A percentile compares a stretch with the other conserved stretches of the same genome.
Evolutionary conservation across 352 stramenopile species (phyloP).

Genomic region (Pythium phragmitis): DNA sequence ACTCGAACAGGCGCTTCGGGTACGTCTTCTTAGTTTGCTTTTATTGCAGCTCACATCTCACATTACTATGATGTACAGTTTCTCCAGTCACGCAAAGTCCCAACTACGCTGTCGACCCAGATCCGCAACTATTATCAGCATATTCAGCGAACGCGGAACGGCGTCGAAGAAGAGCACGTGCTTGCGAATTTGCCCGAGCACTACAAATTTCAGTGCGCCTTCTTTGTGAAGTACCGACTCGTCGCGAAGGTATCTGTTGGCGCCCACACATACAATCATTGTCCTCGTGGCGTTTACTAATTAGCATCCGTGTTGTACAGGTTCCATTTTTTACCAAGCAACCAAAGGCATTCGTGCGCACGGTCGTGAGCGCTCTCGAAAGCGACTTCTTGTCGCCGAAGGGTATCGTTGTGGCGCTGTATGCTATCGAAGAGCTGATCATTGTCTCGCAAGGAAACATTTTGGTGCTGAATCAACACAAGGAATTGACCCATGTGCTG

Average conservation of each 20-base stretch:
- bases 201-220: conserved; percentile 25
- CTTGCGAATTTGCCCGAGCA: conserved; percentile 23
- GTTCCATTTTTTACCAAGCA: conserved; percentile 31
- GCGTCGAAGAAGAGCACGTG: conserved; percentile 29
- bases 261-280: no score
- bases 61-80: conserved; percentile 35
- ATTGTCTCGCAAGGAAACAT: conserved; percentile 28
- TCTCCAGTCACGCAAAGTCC: conserved; percentile 38
- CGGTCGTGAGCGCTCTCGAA: conserved; percentile 23
- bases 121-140: conserved; percentile 70
- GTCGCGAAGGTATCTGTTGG: conserved; percentile 18
- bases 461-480: conserved; percentile 19
- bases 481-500: conserved; percentile 4
- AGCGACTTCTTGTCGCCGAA: conserved; percentile 30
- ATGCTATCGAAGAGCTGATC: conserved; percentile 24
- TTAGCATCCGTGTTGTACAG: not conserved
- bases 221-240: conserved; percentile 30
- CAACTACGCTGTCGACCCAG: conserved; percentile 29
- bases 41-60: no score
- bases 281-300: not conserved
- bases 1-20: conserved; percentile 45
- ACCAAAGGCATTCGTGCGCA: conserved; percentile 25
- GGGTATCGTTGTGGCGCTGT: conserved; percentile 16
- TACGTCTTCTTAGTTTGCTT: not conserved
- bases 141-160: conserved; percentile 60